Base-by-base conservation (phyloP, 352 stramenopile genomes). In the Phytophthora sojae region DNA sequence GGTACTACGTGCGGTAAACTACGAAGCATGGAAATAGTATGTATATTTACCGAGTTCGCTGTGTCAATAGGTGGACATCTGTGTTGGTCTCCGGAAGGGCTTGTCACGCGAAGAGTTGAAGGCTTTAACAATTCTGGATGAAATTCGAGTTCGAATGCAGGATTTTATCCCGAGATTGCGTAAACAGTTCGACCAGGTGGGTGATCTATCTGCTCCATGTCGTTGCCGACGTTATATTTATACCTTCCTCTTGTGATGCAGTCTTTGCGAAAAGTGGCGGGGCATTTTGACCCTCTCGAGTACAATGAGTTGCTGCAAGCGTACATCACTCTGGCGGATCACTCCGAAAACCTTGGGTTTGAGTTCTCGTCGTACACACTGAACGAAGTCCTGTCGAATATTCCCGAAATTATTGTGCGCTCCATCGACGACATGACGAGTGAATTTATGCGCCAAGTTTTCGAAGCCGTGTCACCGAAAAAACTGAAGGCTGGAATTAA, bases 271-370 rank as follows among this genome's bases (percentile, higher is more conserved):
- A 85, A 90, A 72, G 79, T 95, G 6, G 85, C 89, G 0, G 74
- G 83, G 15, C 61, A 73, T 12, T 96, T 96, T 63, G 82, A 96
- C 44, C 80, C 86, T 4, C 60, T 88, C 26, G 61, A 77, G 60
- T 96, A 96, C 76, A 91, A 88, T 52, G 83, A 96, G 60, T 71
- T 96, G 29, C 68, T 96, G n/a, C 86, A 88, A 53, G 90, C 88
- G 30, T 95, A 93, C 54, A 92, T 94, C 29, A 87, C 83, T 2
- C 73, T 96, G 12, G 86, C 89, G 0, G 85, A 94, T 61, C 80
- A 95, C 59, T 86, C 86, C 4, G 86, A 93, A 72, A 90, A 83
- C 42, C 82, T 91, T 9, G 84, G 85, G 5, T 93, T 94, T 55
- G 88, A 95, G 66, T 95, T 95, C 54, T 92, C 87, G 7, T 83